These are phyloP conservation scores for Podaxis rugospora DNA, from an alignment of 768 basidiomycete genomes.

Conservation along the genomic window DNA sequence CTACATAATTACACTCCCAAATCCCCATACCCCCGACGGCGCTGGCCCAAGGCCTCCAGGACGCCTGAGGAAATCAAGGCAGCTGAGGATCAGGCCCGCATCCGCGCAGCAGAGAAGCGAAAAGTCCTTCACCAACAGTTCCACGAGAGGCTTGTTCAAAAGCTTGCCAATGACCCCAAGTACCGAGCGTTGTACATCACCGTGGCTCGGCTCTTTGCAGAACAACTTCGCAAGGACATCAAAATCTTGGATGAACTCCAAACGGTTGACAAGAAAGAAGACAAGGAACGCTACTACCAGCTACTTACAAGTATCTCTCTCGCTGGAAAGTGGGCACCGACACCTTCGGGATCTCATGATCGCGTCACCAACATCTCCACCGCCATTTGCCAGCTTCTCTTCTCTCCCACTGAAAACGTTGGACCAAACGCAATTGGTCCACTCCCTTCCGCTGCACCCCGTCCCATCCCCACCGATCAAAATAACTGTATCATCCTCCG, in stretches of 20 bases:
- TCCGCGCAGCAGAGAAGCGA: conserved; percentile 21
- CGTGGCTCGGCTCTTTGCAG: conserved; percentile 57
- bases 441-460: conserved; percentile 1
- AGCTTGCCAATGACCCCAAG: conserved; percentile 37
- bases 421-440: conserved; percentile 27
- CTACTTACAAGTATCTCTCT: conserved; percentile 46
- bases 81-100: conserved; percentile 9
- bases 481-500: conserved; percentile 42
- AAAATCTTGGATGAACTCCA: conserved; percentile 31
- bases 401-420: conserved; percentile 22
- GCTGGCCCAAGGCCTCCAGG: conserved; percentile 1
- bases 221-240: conserved; percentile 47
- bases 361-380: conserved; percentile 60
- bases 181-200: conserved; percentile 62
- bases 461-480: conserved; percentile 16
- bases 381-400: conserved; percentile 54
- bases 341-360: conserved; percentile 55
- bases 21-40: background rate
- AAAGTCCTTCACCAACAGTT: conserved; percentile 17
- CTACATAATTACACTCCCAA: conserved; percentile 22
- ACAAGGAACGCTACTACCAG: conserved; percentile 16
- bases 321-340: conserved; percentile 70
- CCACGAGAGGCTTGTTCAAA: conserved; percentile 33
- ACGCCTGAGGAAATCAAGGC: conserved; percentile 14
- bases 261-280: conserved; percentile 25